phyloP scores from a whole-genome alignment of 2,329 filamentous ascomycete genomes.

The Sclerotiophoma versabilis region DNA sequence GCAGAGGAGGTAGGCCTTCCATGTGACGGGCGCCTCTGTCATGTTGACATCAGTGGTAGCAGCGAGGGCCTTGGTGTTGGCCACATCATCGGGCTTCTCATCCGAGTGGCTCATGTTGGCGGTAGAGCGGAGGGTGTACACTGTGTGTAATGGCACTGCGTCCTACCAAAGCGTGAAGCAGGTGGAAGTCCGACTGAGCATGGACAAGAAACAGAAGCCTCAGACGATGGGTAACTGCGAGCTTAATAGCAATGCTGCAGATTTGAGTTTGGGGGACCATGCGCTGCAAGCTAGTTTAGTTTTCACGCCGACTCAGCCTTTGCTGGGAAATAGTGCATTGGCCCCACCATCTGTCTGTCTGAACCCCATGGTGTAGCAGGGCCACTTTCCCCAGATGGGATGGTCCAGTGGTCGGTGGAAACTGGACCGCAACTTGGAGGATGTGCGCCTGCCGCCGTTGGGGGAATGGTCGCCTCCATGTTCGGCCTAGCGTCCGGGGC shows the following conservation, averaged over 20 bases:
- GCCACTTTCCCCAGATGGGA: too few relatives aligned
- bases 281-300: conserved; percentile 6
- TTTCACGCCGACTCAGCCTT: too few relatives aligned
- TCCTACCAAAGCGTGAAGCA: conserved; percentile 1
- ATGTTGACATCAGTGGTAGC: conserved; percentile 56
- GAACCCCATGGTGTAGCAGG: too few relatives aligned
- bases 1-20: conserved; percentile 45
- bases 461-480: background rate
- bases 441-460: background rate
- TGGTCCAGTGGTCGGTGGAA: too few relatives aligned
- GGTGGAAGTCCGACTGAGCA: conserved; percentile 3
- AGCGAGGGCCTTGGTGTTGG: background rate
- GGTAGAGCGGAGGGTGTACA: background rate
- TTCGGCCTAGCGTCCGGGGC: background rate
- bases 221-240: background rate
- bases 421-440: background rate
- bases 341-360: too few relatives aligned
- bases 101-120: conserved; percentile 9
- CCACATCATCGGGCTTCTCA: conserved; percentile 5
- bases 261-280: conserved; percentile 1
- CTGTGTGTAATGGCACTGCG: background rate
- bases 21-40: conserved; percentile 57
- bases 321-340: too few relatives aligned
- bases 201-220: conserved; percentile 2
- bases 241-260: conserved; percentile 16